Conservation (phyloP, 2,329 filamentous ascomycete species). For the Hypoxylon sp. region DNA sequence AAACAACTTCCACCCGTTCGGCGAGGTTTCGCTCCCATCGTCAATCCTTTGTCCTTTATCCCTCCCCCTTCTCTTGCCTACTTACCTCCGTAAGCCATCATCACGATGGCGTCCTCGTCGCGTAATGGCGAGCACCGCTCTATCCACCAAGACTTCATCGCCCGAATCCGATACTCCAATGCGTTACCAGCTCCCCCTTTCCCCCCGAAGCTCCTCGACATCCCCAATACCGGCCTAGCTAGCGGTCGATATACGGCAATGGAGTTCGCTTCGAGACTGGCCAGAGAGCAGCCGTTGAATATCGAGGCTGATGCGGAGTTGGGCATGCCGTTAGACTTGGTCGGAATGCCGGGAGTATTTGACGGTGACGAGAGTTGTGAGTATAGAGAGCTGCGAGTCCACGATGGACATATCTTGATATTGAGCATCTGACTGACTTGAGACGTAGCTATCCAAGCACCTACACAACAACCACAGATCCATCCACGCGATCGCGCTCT, state of each 20-base stretch:
- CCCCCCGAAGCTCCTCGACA: slow-evolving; percentile 96
- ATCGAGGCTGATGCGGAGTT: slow-evolving; percentile 98
- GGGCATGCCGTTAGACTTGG: slow-evolving; percentile 95
- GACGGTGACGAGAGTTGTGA: slow-evolving; percentile 94
- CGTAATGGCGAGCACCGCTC: slow-evolving; percentile 69
- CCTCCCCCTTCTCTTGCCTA: not conserved
- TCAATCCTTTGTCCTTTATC: slow-evolving; percentile 13
- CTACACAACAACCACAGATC: slow-evolving; percentile 77
- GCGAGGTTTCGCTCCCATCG: slow-evolving; percentile 8
- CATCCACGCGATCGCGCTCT: slow-evolving; percentile 89
- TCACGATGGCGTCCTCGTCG: slow-evolving; percentile 61
- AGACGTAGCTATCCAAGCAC: slow-evolving; percentile 83
- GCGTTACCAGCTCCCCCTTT: slow-evolving; percentile 93
- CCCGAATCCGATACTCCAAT: slow-evolving; percentile 95
- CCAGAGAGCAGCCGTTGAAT: slow-evolving; percentile 92
- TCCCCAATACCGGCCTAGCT: slow-evolving; percentile 91
- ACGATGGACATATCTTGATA: slow-evolving; percentile 3
- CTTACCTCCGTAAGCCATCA: slow-evolving; percentile 6
- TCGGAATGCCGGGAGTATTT: slow-evolving; percentile 95
- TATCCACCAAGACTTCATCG: slow-evolving; percentile 96
- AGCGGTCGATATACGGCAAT: slow-evolving; percentile 91
- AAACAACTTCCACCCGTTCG: not conserved
- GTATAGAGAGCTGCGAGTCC: slow-evolving; percentile 52
- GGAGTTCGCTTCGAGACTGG: slow-evolving; percentile 89
- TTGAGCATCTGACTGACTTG: slow-evolving; percentile 41